phyloP scores from a whole-genome alignment of 1,284 basidiomycete genomes.

The Tilletia walkeri region DNA sequence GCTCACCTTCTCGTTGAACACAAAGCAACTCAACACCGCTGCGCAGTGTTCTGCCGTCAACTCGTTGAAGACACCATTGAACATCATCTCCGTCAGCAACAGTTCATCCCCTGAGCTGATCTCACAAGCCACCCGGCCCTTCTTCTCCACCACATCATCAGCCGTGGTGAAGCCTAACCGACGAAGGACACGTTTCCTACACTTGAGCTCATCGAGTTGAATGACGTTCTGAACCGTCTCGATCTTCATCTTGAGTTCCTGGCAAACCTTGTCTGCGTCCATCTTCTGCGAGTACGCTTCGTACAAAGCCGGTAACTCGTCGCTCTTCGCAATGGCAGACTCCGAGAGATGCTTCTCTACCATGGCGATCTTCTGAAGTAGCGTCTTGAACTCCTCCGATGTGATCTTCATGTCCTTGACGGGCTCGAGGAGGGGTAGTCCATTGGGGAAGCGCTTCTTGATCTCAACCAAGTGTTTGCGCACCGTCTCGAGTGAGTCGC shows the following conservation, averaged over 20 bases:
- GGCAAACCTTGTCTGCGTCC: conserved; percentile 69
- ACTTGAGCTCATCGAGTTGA: conserved; percentile 95
- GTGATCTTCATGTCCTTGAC: conserved; percentile 94
- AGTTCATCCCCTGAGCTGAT: conserved; percentile 96
- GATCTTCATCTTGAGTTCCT: conserved; percentile 77
- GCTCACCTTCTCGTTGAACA: conserved; percentile 91
- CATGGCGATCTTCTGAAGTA: conserved; percentile 58
- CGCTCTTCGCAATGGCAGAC: conserved; percentile 66
- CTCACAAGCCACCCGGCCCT: conserved; percentile 97
- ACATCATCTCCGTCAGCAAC: conserved; percentile 92
- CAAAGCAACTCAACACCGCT: conserved; percentile 88
- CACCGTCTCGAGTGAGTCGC: conserved; percentile 73
- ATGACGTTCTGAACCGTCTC: conserved; percentile 86
- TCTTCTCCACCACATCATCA: conserved; percentile 93
- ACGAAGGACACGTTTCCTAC: conserved; percentile 87
- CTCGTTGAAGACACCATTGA: conserved; percentile 92
- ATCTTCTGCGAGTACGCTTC: conserved; percentile 77
- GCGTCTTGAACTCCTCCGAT: conserved; percentile 83
- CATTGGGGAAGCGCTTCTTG: conserved; percentile 77
- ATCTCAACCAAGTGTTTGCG: conserved; percentile 90
- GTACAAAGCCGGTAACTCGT: conserved; percentile 72
- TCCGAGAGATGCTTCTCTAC: conserved; percentile 35
- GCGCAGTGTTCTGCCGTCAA: conserved; percentile 88
- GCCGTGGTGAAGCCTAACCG: conserved; percentile 84
- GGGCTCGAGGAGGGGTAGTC: conserved; percentile 80